Evolutionary conservation across 1,284 basidiomycete genomes (phyloP).

Genomic region (Flammula alnicola): DNA sequence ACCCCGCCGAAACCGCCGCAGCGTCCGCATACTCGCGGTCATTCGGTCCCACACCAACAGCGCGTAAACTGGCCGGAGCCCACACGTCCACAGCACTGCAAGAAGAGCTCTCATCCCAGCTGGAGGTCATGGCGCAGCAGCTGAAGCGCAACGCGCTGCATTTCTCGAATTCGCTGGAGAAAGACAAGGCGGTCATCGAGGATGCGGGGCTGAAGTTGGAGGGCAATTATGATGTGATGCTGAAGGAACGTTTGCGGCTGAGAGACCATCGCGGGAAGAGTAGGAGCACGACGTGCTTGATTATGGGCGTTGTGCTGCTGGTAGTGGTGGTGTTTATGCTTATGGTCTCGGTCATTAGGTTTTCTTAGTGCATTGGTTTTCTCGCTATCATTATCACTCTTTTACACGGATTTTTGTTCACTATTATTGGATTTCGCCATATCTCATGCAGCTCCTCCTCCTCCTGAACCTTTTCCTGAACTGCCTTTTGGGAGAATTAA

Average conservation of each 20-base stretch:
- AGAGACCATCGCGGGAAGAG: conserved; percentile 70
- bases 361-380: conserved; percentile 32
- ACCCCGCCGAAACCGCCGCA: conserved; percentile 24
- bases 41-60: conserved; percentile 36
- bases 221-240: conserved; percentile 71
- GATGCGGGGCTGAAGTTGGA: conserved; percentile 70
- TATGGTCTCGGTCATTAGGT: conserved; percentile 74
- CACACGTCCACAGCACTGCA: conserved; percentile 47
- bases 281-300: conserved; percentile 72
- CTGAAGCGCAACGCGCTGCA: conserved; percentile 75
- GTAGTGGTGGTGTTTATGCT: conserved; percentile 69
- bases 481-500: too few relatives aligned
- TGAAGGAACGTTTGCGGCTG: conserved; percentile 64
- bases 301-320: conserved; percentile 60
- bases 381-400: too few relatives aligned
- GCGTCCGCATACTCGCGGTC: conserved; percentile 32
- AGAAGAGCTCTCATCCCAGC: conserved; percentile 72
- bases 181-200: conserved; percentile 67
- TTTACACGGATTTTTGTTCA: too few relatives aligned
- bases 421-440: too few relatives aligned
- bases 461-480: too few relatives aligned
- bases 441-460: too few relatives aligned
- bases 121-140: conserved; percentile 79
- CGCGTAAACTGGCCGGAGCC: conserved; percentile 37
- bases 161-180: conserved; percentile 66